Percentiles rank a stretch among this genome's conserved stretches.
phyloP scores from a whole-genome alignment of 192 early-diverging fungal genomes.

The Linnemannia schmuckeri region DNA sequence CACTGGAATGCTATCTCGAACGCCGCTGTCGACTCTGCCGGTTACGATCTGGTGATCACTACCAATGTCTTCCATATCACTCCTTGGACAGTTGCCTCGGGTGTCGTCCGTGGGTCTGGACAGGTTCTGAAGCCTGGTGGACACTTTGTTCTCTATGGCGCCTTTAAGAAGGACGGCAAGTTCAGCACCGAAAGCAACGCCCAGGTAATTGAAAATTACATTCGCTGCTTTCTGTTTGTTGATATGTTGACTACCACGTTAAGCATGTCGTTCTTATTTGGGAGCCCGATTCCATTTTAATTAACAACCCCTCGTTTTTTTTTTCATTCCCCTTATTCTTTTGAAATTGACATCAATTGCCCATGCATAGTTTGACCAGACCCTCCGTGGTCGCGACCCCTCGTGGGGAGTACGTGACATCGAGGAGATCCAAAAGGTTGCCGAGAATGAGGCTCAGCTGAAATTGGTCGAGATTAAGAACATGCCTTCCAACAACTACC shows the following conservation, averaged over 20 bases:
- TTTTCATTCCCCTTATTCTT: not conserved
- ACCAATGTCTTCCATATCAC: slow-evolving; percentile 43
- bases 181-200: slow-evolving; percentile 24
- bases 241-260: not conserved
- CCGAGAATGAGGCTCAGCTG: slow-evolving; percentile 9
- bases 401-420: slow-evolving; percentile 34
- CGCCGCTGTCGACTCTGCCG: not conserved
- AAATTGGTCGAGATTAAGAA: slow-evolving; percentile 4
- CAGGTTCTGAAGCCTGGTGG: slow-evolving; percentile 18
- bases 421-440: slow-evolving; percentile 19
- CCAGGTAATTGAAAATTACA: slow-evolving; percentile 4
- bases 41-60: slow-evolving; percentile 25
- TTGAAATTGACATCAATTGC: not conserved
- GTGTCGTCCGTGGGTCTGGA: slow-evolving; percentile 20
- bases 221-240: not conserved
- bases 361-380: slow-evolving; percentile 24
- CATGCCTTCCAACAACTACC: slow-evolving; percentile 45
- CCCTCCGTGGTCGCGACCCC: slow-evolving; percentile 26
- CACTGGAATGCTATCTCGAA: not conserved
- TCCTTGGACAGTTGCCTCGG: slow-evolving; percentile 9
- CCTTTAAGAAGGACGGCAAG: slow-evolving; percentile 36
- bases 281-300: not conserved
- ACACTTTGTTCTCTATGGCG: slow-evolving; percentile 17
- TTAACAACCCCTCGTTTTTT: not conserved
- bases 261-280: not conserved